Conservation (phyloP, 257 asterid genomes). For the Lycium barbarum region DNA sequence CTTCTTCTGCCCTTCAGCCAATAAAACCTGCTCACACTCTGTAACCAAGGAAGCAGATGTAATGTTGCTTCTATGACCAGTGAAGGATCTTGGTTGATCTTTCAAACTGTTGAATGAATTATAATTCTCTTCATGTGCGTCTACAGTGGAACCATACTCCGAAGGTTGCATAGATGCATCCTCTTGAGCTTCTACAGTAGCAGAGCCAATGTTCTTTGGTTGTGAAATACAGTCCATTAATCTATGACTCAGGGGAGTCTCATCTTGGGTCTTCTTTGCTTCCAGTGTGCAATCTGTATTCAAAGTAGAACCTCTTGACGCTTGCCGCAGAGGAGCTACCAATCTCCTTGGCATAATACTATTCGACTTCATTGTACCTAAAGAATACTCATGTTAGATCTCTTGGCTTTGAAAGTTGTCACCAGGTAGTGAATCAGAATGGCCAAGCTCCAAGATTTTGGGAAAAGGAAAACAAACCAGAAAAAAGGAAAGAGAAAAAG, state of each 20-base stretch:
- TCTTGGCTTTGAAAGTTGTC: slow-evolving; percentile 16
- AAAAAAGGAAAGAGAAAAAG: not conserved
- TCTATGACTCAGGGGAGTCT: slow-evolving; percentile 41
- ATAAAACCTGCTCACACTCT: slow-evolving; percentile 43
- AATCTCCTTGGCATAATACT: slow-evolving; percentile 66
- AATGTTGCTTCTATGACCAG: slow-evolving; percentile 43
- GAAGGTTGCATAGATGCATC: slow-evolving; percentile 66
- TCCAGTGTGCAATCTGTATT: slow-evolving; percentile 43
- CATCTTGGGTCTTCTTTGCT: slow-evolving; percentile 49
- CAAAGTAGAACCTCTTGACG: slow-evolving; percentile 53
- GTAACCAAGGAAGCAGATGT: slow-evolving; percentile 50
- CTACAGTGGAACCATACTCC: slow-evolving; percentile 59
- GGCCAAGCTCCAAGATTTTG: not conserved
- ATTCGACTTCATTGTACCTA: slow-evolving; percentile 68
- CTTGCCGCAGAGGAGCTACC: slow-evolving; percentile 59
- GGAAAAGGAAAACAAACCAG: slow-evolving; percentile 9
- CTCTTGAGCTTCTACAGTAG: slow-evolving; percentile 53
- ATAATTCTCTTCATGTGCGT: slow-evolving; percentile 48
- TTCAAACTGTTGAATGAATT: slow-evolving; percentile 47
- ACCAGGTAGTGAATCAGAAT: not conserved
- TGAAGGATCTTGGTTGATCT: slow-evolving; percentile 51
- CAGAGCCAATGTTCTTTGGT: slow-evolving; percentile 44
- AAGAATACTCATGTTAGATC: slow-evolving; percentile 29
- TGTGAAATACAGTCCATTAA: slow-evolving; percentile 42
- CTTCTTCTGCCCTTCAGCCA: slow-evolving; percentile 69